Evolutionary conservation across 176 grass and related monocot genomes (phyloP).

Genomic region (Hyparrhenia diplandra): DNA sequence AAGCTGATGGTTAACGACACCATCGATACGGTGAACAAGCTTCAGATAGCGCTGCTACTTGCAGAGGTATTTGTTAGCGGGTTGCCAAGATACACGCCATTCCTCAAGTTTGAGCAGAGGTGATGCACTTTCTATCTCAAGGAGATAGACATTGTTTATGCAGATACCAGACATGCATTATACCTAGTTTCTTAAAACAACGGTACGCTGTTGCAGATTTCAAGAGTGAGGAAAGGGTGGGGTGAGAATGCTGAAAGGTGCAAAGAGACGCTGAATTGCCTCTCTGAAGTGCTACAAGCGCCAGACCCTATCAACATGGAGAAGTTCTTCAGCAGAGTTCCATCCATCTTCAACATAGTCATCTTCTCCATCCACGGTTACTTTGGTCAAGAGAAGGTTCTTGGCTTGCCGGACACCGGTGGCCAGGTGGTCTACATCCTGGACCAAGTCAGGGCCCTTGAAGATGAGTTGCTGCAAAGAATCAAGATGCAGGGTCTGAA

Average conservation of each 20-base stretch:
- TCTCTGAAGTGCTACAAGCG: conserved; percentile 96
- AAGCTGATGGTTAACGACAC: conserved; percentile 85
- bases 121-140: conserved; percentile 12
- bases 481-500: conserved; percentile 86
- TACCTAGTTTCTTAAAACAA: conserved; percentile 5
- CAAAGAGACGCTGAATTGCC: conserved; percentile 73
- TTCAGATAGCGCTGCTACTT: conserved; percentile 82
- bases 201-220: conserved; percentile 44
- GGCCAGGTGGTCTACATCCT: conserved; percentile 98
- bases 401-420: conserved; percentile 93
- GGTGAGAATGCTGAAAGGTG: conserved; percentile 77
- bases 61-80: conserved; percentile 72
- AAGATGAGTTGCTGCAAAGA: conserved; percentile 85
- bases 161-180: not conserved
- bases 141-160: not conserved
- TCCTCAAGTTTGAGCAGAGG: conserved; percentile 85
- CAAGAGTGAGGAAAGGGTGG: conserved; percentile 99
- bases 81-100: conserved; percentile 69
- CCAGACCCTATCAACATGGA: conserved; percentile 87
- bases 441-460: conserved; percentile 91
- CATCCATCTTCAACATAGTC: conserved; percentile 75
- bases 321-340: conserved; percentile 85
- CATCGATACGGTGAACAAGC: conserved; percentile 72
- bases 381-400: conserved; percentile 95
- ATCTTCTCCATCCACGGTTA: conserved; percentile 91